Evolutionary conservation across 164 flowering plant species (phyloP).

Genomic region (Cinnamomum micranthum): DNA sequence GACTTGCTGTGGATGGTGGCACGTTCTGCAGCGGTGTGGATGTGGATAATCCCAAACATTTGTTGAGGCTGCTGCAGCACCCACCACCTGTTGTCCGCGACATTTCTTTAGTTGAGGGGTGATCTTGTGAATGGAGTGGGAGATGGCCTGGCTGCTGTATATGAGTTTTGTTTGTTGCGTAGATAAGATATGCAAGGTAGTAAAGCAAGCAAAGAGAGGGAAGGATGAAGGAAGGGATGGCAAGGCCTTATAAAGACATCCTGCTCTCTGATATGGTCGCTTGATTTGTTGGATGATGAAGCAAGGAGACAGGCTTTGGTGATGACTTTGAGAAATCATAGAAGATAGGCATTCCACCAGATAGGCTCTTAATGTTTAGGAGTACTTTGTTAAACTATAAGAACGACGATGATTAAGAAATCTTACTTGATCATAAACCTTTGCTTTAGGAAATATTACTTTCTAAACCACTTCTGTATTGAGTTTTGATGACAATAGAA

Average conservation of each 20-base stretch:
- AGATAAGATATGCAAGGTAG: neutral
- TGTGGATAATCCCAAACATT: neutral
- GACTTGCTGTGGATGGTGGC: neutral
- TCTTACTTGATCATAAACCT: no score
- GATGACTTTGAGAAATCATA: neutral
- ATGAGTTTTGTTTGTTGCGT: neutral
- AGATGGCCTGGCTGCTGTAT: slow-evolving; percentile 4
- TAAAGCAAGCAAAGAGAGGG: neutral
- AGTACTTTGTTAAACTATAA: no score
- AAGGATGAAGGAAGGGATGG: neutral
- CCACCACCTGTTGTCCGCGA: no score
- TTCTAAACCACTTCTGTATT: no score
- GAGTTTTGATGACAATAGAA: no score
- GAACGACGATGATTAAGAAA: no score
- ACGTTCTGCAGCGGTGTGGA: neutral
- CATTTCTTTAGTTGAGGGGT: neutral
- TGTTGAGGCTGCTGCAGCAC: neutral
- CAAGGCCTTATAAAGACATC: neutral
- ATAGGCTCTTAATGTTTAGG: no score
- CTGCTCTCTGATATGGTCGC: neutral
- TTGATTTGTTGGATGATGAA: neutral
- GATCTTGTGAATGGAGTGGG: neutral
- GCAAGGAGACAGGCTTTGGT: neutral
- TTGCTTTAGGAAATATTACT: no score
- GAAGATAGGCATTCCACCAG: neutral